Evolutionary conservation across 208 protist genomes (phyloP).

Genomic region (Trypanosoma scelopori): DNA sequence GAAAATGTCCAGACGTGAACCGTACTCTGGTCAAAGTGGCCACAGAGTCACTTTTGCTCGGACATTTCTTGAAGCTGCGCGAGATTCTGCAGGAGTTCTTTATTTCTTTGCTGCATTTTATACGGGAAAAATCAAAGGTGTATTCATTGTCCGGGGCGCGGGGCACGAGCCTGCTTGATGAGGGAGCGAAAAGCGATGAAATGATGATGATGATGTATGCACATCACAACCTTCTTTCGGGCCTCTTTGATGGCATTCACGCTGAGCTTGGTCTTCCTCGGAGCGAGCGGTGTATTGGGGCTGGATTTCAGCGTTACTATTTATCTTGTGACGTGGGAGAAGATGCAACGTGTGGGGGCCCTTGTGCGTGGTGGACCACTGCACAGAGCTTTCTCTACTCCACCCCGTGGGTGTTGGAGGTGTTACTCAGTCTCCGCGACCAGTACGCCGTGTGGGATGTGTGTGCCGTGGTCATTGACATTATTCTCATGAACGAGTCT

Average conservation of each 20-base stretch:
- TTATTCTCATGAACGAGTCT: slow-evolving; percentile 53
- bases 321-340: not conserved
- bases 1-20: slow-evolving; percentile 15
- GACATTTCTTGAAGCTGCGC: slow-evolving; percentile 31
- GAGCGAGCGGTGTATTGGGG: slow-evolving; percentile 17
- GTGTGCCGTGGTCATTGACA: slow-evolving; percentile 41
- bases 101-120: slow-evolving; percentile 33
- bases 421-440: slow-evolving; percentile 31
- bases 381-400: slow-evolving; percentile 61
- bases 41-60: slow-evolving; percentile 20
- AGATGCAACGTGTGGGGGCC: not conserved
- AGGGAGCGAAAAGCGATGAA: not conserved
- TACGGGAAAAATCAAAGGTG: slow-evolving; percentile 5
- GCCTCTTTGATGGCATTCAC: slow-evolving; percentile 56
- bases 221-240: not conserved
- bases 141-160: no score
- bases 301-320: not conserved
- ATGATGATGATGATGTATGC: not conserved
- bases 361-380: slow-evolving; percentile 45
- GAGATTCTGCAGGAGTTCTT: slow-evolving; percentile 39
- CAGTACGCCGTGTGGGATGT: slow-evolving; percentile 33
- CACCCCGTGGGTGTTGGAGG: slow-evolving; percentile 34
- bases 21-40: slow-evolving; percentile 24
- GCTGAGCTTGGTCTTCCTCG: slow-evolving; percentile 66
- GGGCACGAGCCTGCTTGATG: not conserved